Percentiles rank a stretch among this genome's conserved stretches.
These are phyloP conservation scores for Annulohypoxylon maeteangense DNA, from an alignment of 495 filamentous ascomycete species.

Conservation along the genomic window DNA sequence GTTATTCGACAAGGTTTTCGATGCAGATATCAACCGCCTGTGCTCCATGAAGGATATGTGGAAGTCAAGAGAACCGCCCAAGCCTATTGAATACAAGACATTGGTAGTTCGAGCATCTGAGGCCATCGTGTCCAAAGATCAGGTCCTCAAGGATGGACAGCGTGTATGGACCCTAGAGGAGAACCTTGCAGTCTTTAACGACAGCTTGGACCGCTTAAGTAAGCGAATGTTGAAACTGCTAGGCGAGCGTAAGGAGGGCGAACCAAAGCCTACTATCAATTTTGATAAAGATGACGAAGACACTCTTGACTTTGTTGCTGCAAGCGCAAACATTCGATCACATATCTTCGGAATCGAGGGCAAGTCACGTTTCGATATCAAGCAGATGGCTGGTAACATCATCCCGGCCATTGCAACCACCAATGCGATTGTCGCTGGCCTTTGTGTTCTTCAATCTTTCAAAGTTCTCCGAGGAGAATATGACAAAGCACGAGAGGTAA, in stretches of 20 bases:
- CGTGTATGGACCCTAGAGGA: conserved; percentile 82
- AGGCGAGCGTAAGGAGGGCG: conserved; percentile 56
- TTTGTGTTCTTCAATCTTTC: conserved; percentile 93
- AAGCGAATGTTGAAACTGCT: conserved; percentile 72
- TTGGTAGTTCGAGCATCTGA: conserved; percentile 57
- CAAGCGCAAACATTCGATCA: conserved; percentile 88
- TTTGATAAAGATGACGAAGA: conserved; percentile 99
- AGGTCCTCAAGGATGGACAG: conserved; percentile 74
- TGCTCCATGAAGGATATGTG: conserved; percentile 97
- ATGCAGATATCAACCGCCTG: conserved; percentile 82
- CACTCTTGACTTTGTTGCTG: conserved; percentile 93
- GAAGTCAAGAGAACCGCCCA: conserved; percentile 81
- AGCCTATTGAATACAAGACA: conserved; percentile 72
- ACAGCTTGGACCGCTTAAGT: conserved; percentile 82
- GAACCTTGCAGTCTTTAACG: conserved; percentile 85
- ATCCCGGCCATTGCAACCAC: conserved; percentile 98
- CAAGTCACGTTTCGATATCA: conserved; percentile 95
- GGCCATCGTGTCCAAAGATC: conserved; percentile 60
- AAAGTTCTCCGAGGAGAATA: conserved; percentile 86
- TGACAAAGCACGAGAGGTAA: conserved; percentile 64
- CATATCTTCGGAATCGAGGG: conserved; percentile 84
- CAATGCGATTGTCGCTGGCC: conserved; percentile 92
- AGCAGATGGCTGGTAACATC: conserved; percentile 99
- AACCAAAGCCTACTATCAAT: conserved; percentile 70
- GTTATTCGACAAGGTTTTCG: conserved; percentile 94